Conservation (phyloP, 345 rosid species). For the Arabidopsis suecica region DNA sequence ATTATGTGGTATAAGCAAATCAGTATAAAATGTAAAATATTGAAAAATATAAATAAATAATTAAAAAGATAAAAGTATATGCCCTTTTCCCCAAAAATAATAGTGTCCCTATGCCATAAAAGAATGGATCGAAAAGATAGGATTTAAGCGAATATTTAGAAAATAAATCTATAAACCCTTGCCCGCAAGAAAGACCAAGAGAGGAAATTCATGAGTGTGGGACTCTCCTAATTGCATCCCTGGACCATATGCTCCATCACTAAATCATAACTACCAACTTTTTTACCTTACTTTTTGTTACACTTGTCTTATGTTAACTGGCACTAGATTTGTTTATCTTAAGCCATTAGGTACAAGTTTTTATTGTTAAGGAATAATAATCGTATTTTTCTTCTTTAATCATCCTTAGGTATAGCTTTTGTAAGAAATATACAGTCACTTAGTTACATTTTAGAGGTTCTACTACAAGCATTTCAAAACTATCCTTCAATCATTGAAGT, state of each 20-base stretch:
- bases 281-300: slow-evolving; percentile 27
- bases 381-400: neutral
- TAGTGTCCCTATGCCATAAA: too few relatives aligned
- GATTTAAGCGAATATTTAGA: too few relatives aligned
- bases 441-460: neutral
- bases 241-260: slow-evolving; percentile 9
- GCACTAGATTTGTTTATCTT: neutral
- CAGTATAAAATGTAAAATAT: too few relatives aligned
- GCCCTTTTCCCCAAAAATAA: too few relatives aligned
- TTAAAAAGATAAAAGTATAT: too few relatives aligned
- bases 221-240: slow-evolving; percentile 33
- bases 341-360: slow-evolving; percentile 32
- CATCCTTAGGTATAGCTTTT: neutral
- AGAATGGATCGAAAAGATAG: too few relatives aligned
- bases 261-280: slow-evolving; percentile 31
- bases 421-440: slow-evolving; percentile 7
- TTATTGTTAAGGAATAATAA: neutral
- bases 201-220: slow-evolving; percentile 41
- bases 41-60: too few relatives aligned
- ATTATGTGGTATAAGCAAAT: too few relatives aligned
- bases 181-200: slow-evolving; percentile 37
- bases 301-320: slow-evolving; percentile 25
- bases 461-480: neutral
- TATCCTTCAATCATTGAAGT: slow-evolving; percentile 11
- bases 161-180: too few relatives aligned